These are phyloP conservation scores for Boechera retrofracta DNA, from an alignment of 345 rosid species.

Conservation along the genomic window DNA sequence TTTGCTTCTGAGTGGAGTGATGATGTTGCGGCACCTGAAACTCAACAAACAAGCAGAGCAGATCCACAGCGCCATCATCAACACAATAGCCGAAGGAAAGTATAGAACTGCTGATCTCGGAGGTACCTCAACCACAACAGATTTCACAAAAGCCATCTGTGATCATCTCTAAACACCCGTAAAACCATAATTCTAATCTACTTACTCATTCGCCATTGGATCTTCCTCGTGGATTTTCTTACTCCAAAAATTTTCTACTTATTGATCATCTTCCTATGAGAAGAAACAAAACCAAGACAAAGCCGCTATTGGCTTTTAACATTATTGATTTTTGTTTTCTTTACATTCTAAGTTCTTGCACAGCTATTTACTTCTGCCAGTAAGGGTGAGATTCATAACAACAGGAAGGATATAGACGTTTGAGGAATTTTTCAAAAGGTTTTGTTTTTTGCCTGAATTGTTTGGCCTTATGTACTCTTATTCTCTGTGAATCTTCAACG, in stretches of 20 bases:
- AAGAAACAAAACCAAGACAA: constrained; percentile 27
- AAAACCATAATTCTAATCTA: constrained; percentile 14
- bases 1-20: constrained; percentile 72
- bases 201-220: constrained; percentile 20
- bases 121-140: constrained; percentile 77
- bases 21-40: constrained; percentile 85
- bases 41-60: constrained; percentile 78
- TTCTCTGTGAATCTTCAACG: constrained; percentile 12
- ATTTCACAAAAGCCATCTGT: constrained; percentile 85
- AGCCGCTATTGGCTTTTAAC: constrained; percentile 24
- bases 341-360: constrained; percentile 29
- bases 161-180: constrained; percentile 60
- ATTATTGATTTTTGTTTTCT: background rate
- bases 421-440: constrained; percentile 1
- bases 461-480: background rate
- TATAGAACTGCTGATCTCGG: constrained; percentile 95
- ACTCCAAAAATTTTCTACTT: background rate
- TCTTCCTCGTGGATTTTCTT: background rate
- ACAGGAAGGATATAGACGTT: constrained; percentile 10
- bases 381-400: constrained; percentile 15
- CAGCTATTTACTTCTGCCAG: constrained; percentile 19
- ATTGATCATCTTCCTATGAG: constrained; percentile 17
- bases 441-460: constrained; percentile 17
- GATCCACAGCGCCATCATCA: constrained; percentile 78
- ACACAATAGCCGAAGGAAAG: constrained; percentile 85